Base-by-base conservation (phyloP, 2,329 filamentous ascomycete species). In the Colletotrichum magnum region DNA sequence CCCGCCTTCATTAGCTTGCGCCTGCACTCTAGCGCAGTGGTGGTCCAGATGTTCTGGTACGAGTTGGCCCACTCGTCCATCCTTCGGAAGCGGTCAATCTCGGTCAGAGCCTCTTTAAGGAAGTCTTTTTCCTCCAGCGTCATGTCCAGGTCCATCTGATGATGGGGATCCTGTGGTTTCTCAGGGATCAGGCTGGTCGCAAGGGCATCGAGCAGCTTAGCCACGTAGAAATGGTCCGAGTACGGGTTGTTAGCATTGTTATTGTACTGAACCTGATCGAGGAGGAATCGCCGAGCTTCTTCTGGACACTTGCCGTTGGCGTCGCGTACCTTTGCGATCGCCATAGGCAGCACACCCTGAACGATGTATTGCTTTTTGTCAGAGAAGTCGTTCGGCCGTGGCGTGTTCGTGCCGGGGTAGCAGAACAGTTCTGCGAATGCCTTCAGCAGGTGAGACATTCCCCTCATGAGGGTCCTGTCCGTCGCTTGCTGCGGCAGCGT, bases 391-490 rank as follows among this genome's bases (percentile, higher is more conserved):
- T 99, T 99, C 1, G 95, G 93, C 26, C 90, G 88, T 3, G 95
- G 94, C 83, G 94, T 95, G 24, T 89, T 88, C 1, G 92, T 92
- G 45, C 90, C 92, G 1, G 91, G 89, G 63, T 94, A 89, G 81
- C 95, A 98, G 77, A 96, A 98, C 73, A 98, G 89, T 73, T 95
- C 91, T 63, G 93, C 91, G 76, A 97, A 99, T 0, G 93, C 91
- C 76, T 92, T 94, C 78, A 94, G 90, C 3, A 99, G 87, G 79
- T 98, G 95, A 63, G 89, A 91, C 70, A 95, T 84, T 2, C 96
- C 95, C 45, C 97, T 89, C 86, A 92, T 93, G 61, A 92, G 87
- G 62, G 91, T 89, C 66, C 91, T 87, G 61, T 85, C 83, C 26
- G 88, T 91, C 47, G 93, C 92, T 77, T 97, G 94, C 61, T 90